Evolutionary conservation across 129 eudicot species (phyloP).

Genomic region (Flaveria linearis): DNA sequence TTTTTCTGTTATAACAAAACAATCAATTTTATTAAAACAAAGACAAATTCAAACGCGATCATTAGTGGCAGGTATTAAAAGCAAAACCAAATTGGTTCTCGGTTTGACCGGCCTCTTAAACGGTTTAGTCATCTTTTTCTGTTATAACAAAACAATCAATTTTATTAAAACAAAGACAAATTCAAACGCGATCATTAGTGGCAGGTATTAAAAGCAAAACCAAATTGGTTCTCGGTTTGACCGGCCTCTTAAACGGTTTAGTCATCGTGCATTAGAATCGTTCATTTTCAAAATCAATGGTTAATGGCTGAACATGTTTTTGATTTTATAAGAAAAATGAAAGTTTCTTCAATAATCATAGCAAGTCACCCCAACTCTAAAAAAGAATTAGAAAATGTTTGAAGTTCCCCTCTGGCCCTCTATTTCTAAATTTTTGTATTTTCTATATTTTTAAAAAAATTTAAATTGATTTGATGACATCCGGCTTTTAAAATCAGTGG

Average conservation of each 20-base stretch:
- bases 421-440: not conserved
- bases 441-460: not conserved
- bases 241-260: not conserved
- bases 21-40: not conserved
- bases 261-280: not conserved
- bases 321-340: not conserved
- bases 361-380: not conserved
- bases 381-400: not conserved
- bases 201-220: not conserved
- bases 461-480: not conserved
- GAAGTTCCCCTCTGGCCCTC: too few relatives aligned
- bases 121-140: not conserved
- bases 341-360: not conserved
- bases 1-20: constrained; percentile 48
- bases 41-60: not conserved
- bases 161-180: not conserved
- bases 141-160: not conserved
- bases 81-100: not conserved
- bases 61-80: not conserved
- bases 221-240: not conserved
- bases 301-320: not conserved
- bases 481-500: too few relatives aligned
- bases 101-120: not conserved
- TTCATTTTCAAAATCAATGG: not conserved
- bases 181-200: not conserved